Evolutionary conservation across 148 eudicot genomes (phyloP), one percentile per base, ranked within the genome.

Genomic region (Chenopodium quinoa): DNA sequence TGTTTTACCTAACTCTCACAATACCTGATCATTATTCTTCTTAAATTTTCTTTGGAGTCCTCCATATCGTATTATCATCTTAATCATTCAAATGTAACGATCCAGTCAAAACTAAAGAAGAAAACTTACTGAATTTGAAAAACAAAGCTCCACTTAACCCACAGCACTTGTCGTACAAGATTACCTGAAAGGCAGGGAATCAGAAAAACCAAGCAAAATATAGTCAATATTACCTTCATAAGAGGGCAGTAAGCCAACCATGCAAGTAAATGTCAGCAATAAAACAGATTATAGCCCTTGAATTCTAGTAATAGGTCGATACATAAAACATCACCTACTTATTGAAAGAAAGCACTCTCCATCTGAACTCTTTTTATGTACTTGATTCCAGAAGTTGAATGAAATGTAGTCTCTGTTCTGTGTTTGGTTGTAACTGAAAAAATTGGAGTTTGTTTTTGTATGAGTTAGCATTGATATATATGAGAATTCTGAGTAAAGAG

Each of bases 171-270:
- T 14, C 16, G 29, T 72, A 46, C 9, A 10, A 72, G 31, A 25
- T 48, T 12, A 73, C 34, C 76, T 22, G 76, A 46, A 73, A 46
- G 14, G 14, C 52, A 72, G 20, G 58, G 34, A 46, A 47, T 14
- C 47, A 58, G 19, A 19, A 4, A 32, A 76, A 60, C 50, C 78
- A 76, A 76, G 19, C 65, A 76, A 76, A 54, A 58, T 9, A 73
- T 56, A 73, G 3, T 46, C 48, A 73, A 19, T 37, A 71, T 34
- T 71, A 58, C 63, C 63, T 58, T 47, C 76, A 27, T 52, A 27
- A 75, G 40, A 75, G 10, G 65, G 64, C 44, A 50, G 63, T 20
- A 76, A 76, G 66, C 32, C 58, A 47, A 73, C 60, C 7, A 73
- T n/a, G 32, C 20, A 47, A 7, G 34, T 17, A 47, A 23, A 48